phyloP scores from a whole-genome alignment of 1,139 yeast species.

The Spathaspora sp. region DNA sequence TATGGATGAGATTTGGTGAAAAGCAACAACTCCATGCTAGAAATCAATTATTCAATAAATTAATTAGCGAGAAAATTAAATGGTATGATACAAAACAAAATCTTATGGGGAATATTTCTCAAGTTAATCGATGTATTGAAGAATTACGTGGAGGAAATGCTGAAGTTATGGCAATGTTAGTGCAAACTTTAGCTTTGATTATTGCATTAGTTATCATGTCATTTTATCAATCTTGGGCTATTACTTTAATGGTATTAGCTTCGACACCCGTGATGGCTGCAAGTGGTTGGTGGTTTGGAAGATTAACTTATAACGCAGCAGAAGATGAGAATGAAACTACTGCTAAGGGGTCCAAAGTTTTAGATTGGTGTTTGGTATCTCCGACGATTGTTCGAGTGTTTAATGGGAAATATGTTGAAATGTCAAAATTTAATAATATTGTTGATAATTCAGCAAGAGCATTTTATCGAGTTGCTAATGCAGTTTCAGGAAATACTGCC shows the following conservation, averaged over 20 bases:
- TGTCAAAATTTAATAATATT: constrained; percentile 36
- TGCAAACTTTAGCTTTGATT: constrained; percentile 53
- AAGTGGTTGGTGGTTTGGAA: constrained; percentile 52
- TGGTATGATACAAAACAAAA: constrained; percentile 63
- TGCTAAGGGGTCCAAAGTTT: constrained; percentile 55
- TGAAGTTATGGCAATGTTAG: constrained; percentile 59
- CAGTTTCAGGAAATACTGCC: constrained; percentile 58
- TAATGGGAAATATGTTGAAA: constrained; percentile 57
- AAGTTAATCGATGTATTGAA: constrained; percentile 72
- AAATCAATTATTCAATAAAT: constrained; percentile 31
- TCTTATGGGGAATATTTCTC: constrained; percentile 63
- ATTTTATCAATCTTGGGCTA: constrained; percentile 77
- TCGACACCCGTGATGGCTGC: constrained; percentile 65
- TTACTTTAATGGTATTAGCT: constrained; percentile 73
- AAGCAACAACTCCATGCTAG: constrained; percentile 64
- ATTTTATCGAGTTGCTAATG: constrained; percentile 48
- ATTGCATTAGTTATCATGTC: constrained; percentile 64
- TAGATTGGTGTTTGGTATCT: constrained; percentile 70
- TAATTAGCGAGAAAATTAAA: constrained; percentile 24
- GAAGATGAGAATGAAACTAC: constrained; percentile 57
- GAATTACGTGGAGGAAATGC: constrained; percentile 72
- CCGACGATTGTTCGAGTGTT: constrained; percentile 61
- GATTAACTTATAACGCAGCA: constrained; percentile 49
- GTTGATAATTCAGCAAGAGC: constrained; percentile 46
- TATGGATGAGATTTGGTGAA: constrained; percentile 78